Conservation (phyloP, 106 monocot species). For the Chionographis japonica region DNA sequence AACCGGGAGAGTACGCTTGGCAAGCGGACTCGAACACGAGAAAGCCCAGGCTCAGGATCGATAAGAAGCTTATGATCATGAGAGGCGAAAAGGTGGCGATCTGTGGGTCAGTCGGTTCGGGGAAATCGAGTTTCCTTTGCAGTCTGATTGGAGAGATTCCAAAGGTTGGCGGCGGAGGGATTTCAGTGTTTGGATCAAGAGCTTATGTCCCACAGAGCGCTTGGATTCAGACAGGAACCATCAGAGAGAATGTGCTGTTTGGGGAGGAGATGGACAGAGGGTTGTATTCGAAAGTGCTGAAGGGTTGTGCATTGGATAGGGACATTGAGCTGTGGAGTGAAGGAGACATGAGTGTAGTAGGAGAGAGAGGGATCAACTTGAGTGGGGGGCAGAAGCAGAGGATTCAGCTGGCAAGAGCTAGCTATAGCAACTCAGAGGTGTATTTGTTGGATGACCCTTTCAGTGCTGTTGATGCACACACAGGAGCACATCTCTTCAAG, state of each 20-base stretch:
- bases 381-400: slow-evolving; percentile 97
- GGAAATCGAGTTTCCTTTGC: slow-evolving; percentile 74
- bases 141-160: slow-evolving; percentile 71
- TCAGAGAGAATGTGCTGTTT: slow-evolving; percentile 76
- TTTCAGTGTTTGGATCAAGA: slow-evolving; percentile 38
- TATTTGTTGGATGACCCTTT: slow-evolving; percentile 86
- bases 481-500: slow-evolving; percentile 78
- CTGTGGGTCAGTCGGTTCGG: slow-evolving; percentile 78
- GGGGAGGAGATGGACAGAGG: slow-evolving; percentile 55
- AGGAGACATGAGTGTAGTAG: slow-evolving; percentile 64
- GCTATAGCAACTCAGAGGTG: slow-evolving; percentile 63
- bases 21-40: slow-evolving; percentile 16
- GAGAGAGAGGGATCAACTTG: slow-evolving; percentile 74
- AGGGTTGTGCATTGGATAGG: slow-evolving; percentile 67
- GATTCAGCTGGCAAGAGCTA: slow-evolving; percentile 85
- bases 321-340: slow-evolving; percentile 51
- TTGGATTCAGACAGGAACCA: slow-evolving; percentile 79
- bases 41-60: slow-evolving; percentile 41
- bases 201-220: slow-evolving; percentile 81
- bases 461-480: slow-evolving; percentile 95
- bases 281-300: slow-evolving; percentile 51
- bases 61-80: slow-evolving; percentile 38
- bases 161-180: slow-evolving; percentile 26
- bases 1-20: slow-evolving; percentile 67
- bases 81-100: slow-evolving; percentile 67